Evolutionary conservation across 2,329 filamentous ascomycete genomes (phyloP), one percentile per base, ranked within the genome.

Genomic region (Talaromyces islandicus): DNA sequence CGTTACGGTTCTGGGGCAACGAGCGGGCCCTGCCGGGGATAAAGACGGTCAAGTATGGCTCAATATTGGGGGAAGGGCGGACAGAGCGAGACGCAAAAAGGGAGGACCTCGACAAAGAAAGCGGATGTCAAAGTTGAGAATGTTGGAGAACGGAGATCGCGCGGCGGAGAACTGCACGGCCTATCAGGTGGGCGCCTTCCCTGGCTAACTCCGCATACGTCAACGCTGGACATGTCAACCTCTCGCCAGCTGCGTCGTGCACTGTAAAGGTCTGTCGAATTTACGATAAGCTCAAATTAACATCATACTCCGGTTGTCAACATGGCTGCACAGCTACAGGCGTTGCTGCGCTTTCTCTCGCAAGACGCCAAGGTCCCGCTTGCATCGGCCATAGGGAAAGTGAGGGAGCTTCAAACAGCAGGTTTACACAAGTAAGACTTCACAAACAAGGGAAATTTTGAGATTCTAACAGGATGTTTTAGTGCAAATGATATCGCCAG

Each of bases 301-400:
- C 25, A 27, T 27, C 6, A 46, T 24, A 9, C n/a, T 46, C 19
- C n/a, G 11, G 4, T 11, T 29, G 12, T 52, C 17, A 29, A 29
- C 4, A 67, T 71, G 66, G 66, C 70, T 27, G 56, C 68, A 21
- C 65, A 70, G 38, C 59, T 72, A 19, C 79, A 81, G 67, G 65
- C 71, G 14, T 69, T 86, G 14, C 73, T 86, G 35, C 81, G 83
- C 12, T 86, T 87, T 64, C 72, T 86, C 25, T 81, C 81, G 1
- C 79, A 84, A 70, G 83, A 86, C 70, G 75, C 77, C 30, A 85
- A 84, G 67, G 64, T 86, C 0, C 81, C 84, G 2, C 72, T 86
- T 5, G 79, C 80, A 4, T 72, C 75, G 29, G 83, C 83, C 11
- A 81, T 86, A 70, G 68, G 75, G 58, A 85, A 84, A 66, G 75